Conservation (phyloP, 768 basidiomycete species). For the Russula compacta region DNA sequence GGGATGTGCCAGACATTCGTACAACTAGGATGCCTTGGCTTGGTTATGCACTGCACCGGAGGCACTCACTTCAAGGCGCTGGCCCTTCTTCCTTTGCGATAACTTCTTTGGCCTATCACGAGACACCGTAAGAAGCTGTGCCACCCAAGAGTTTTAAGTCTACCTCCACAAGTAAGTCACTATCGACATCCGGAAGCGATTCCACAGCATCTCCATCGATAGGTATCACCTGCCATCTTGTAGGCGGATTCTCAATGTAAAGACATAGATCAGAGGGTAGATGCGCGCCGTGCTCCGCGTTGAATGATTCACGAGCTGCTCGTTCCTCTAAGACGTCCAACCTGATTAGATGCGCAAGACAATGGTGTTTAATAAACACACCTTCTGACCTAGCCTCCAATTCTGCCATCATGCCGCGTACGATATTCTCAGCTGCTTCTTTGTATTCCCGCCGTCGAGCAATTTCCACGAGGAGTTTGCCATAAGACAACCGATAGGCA, state of each 20-base stretch:
- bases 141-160: constrained; percentile 2
- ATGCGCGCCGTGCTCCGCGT: constrained; percentile 60
- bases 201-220: constrained; percentile 47
- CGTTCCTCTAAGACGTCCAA: constrained; percentile 50
- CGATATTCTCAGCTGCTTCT: constrained; percentile 55
- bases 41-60: neutral
- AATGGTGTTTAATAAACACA: constrained; percentile 23
- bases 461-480: constrained; percentile 65
- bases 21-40: too few relatives aligned
- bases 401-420: constrained; percentile 56
- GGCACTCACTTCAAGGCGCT: constrained; percentile 13
- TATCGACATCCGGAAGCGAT: constrained; percentile 50
- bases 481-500: constrained; percentile 64
- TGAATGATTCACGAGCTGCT: constrained; percentile 55
- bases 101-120: constrained; percentile 26
- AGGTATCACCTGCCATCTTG: constrained; percentile 60
- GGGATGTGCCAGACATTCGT: too few relatives aligned
- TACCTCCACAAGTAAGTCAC: constrained; percentile 51
- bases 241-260: constrained; percentile 65
- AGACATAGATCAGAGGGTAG: constrained; percentile 76
- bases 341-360: neutral
- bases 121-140: neutral
- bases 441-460: constrained; percentile 57
- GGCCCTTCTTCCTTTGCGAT: constrained; percentile 19
- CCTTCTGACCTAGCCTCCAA: constrained; percentile 61